These are phyloP conservation scores for Hypomontagnella submonticulosa DNA, from an alignment of 495 filamentous ascomycete species.

Conservation along the genomic window DNA sequence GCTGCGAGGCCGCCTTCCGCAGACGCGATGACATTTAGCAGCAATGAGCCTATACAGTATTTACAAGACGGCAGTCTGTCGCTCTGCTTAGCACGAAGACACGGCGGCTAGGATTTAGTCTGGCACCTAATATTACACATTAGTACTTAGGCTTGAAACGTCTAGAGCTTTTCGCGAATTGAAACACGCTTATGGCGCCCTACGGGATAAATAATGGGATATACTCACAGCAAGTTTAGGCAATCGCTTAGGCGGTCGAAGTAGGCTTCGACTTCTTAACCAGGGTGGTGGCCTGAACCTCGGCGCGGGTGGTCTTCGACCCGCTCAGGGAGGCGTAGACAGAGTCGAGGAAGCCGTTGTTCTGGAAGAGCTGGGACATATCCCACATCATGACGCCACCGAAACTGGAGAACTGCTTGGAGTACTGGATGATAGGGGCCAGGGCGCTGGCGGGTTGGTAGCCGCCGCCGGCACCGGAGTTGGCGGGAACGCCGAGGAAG, in stretches of 20 bases:
- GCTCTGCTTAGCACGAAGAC: constrained; percentile 42
- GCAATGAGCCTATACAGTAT: constrained; percentile 33
- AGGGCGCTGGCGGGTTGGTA: constrained; percentile 63
- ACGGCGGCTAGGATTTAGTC: constrained; percentile 42
- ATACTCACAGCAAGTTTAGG: constrained; percentile 52
- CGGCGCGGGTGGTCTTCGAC: constrained; percentile 19
- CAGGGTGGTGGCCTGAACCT: constrained; percentile 32
- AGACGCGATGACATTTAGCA: constrained; percentile 2
- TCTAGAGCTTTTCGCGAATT: not conserved
- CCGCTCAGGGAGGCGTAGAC: constrained; percentile 48
- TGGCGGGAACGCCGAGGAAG: constrained; percentile 73
- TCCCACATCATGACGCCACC: constrained; percentile 82
- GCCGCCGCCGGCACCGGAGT: constrained; percentile 67
- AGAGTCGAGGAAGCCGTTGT: constrained; percentile 65
- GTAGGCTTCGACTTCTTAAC: constrained; percentile 29
- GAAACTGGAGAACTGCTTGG: constrained; percentile 67
- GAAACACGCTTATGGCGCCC: not conserved
- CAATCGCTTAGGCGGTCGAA: constrained; percentile 34
- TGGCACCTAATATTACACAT: constrained; percentile 16
- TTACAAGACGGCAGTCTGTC: constrained; percentile 52
- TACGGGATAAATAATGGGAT: not conserved
- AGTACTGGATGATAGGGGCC: constrained; percentile 60
- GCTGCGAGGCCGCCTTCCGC: not conserved
- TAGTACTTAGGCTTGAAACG: constrained; percentile 8
- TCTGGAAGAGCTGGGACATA: constrained; percentile 68